Evolutionary conservation across 1,139 yeast genomes (phyloP).

Genomic region (Taphrina communis): DNA sequence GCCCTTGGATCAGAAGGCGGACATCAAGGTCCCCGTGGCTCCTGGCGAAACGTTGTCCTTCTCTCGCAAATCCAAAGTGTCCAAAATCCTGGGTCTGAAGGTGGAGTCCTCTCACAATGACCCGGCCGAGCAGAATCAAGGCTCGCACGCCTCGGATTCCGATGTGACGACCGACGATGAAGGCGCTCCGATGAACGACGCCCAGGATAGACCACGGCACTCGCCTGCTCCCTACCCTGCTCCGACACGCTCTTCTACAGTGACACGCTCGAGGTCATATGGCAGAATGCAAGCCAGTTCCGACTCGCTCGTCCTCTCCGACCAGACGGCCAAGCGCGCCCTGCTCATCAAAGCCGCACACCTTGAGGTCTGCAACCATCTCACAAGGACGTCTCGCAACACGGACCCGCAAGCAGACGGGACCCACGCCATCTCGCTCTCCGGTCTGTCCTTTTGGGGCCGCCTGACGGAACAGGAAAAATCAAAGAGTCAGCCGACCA

Average conservation of each 20-base stretch:
- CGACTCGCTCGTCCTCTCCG: constrained; percentile 2
- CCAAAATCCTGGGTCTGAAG: constrained; percentile 16
- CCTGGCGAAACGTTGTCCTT: constrained; percentile 13
- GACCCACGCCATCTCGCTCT: background rate
- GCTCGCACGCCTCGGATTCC: background rate
- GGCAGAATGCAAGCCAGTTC: background rate
- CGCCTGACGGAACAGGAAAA: constrained; percentile 13
- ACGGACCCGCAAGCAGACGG: constrained; percentile 1
- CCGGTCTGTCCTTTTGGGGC: constrained; percentile 18
- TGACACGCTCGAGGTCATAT: background rate
- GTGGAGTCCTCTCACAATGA: background rate
- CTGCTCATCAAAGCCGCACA: constrained; percentile 21
- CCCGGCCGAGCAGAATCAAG: background rate
- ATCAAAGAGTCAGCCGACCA: constrained; percentile 15
- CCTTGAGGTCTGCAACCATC: constrained; percentile 20
- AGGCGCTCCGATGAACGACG: background rate
- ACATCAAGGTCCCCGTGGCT: constrained; percentile 7
- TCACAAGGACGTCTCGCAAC: constrained; percentile 4
- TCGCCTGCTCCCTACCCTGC: background rate
- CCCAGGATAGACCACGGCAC: background rate
- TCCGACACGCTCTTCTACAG: background rate
- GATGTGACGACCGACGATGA: background rate
- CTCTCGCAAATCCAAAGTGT: constrained; percentile 10
- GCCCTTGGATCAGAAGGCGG: background rate
- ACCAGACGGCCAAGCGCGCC: constrained; percentile 19